Conservation (phyloP, 441 rosid genomes). For the Pelargonium myrrhifolium region DNA sequence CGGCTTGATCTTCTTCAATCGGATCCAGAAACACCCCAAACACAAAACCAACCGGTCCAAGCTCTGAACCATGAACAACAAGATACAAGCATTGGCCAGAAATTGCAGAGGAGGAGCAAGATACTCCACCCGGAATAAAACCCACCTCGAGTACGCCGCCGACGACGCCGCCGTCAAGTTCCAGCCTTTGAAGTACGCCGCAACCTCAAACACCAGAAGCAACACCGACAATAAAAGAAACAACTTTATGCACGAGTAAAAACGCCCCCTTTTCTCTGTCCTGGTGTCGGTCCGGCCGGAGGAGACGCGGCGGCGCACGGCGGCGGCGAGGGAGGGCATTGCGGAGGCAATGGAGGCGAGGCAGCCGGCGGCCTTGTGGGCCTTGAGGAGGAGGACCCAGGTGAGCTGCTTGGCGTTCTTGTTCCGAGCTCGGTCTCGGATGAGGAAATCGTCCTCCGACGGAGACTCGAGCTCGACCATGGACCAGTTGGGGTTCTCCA, state of each 20-base stretch:
- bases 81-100: neutral
- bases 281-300: neutral
- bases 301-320: neutral
- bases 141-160: neutral
- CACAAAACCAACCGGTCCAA: constrained; percentile 1
- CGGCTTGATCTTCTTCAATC: neutral
- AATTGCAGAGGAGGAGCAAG: neutral
- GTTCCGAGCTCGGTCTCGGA: constrained; percentile 49
- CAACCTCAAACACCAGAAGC: neutral
- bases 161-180: neutral
- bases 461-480: constrained; percentile 85
- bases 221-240: neutral
- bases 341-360: constrained; percentile 65
- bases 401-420: constrained; percentile 95
- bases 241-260: neutral
- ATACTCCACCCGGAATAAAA: neutral
- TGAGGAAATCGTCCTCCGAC: constrained; percentile 59
- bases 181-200: neutral
- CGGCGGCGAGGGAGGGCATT: constrained; percentile 25
- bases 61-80: neutral
- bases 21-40: neutral
- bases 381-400: constrained; percentile 88
- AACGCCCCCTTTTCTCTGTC: neutral
- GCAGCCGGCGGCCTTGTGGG: constrained; percentile 92
- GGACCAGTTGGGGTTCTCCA: constrained; percentile 97